These are phyloP conservation scores for Xeromyces bisporus DNA, from an alignment of 495 filamentous ascomycete genomes.

Conservation along the genomic window DNA sequence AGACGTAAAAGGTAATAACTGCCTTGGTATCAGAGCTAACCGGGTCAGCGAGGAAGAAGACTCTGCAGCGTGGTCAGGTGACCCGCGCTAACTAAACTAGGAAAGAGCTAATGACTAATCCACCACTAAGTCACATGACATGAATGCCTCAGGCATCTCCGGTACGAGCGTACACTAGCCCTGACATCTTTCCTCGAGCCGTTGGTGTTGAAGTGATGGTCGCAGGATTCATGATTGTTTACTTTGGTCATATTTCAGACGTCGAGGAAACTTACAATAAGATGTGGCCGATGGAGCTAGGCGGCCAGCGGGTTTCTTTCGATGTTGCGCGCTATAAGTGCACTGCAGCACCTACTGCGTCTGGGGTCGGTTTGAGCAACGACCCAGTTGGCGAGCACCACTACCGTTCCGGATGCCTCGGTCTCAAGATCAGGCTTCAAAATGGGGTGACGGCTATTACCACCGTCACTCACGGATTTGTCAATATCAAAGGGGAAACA, in stretches of 20 bases:
- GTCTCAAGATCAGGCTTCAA: constrained; percentile 2
- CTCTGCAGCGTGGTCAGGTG: too few species aligned
- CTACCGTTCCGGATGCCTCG: constrained; percentile 1
- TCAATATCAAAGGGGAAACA: neutral
- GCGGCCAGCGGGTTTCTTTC: constrained; percentile 1
- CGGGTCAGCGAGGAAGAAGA: too few species aligned
- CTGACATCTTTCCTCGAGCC: too few species aligned
- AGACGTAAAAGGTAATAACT: too few species aligned
- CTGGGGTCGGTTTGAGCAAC: constrained; percentile 1
- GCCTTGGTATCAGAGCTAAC: too few species aligned
- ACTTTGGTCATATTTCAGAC: neutral
- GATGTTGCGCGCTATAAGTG: neutral
- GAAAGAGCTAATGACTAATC: too few species aligned
- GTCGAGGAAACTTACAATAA: constrained; percentile 1
- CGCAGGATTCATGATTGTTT: constrained; percentile 2
- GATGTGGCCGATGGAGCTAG: constrained; percentile 3
- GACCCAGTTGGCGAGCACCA: neutral
- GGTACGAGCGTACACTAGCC: too few species aligned
- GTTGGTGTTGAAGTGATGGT: constrained; percentile 2
- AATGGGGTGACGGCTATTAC: constrained; percentile 3
- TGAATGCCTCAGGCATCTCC: too few species aligned
- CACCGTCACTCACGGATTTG: constrained; percentile 6
- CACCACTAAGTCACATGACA: too few species aligned
- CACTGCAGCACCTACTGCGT: constrained; percentile 1
- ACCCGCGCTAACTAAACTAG: too few species aligned